Evolutionary conservation across 2,329 filamentous ascomycete genomes (phyloP), one percentile per base, ranked within the genome.

Genomic region (Ophiostoma perfectum): DNA sequence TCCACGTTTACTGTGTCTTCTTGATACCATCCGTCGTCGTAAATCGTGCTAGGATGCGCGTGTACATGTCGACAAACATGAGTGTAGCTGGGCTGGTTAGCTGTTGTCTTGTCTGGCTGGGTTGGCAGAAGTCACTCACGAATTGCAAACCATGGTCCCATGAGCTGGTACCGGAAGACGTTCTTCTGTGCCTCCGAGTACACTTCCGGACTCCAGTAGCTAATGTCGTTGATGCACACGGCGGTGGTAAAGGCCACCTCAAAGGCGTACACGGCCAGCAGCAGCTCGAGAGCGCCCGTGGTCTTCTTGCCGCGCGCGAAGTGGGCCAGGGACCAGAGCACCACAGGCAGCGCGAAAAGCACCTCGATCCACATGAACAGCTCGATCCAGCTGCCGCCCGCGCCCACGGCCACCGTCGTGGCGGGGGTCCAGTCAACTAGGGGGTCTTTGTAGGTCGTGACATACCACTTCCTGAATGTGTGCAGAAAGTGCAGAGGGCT

Each of bases 31-130:
- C 75, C 14, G 83, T 75, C 0, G 68, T 70, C 41, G 64, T 70
- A 64, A 78, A 71, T 8, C 84, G 81, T 6, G 72, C 75, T 8
- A 84, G 73, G 0, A 87, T 76, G n/a, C 85, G 79, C 47, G 74
- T 65, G 65, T 81, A 84, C 85, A 87, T 87, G 72, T 87, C 85
- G 36, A 80, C 72, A 9, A 80, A 82, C 75, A 87, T 78, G 1
- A 85, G 12, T 0, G 78, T 71, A 14, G 85, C 85, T 87, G 65
- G 27, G 27, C 7, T 4, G 16, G 18, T 64, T 42, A 64, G 63
- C 42, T 45, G 9, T 27, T 9, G 41, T 18, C 18, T 44, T 39
- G 63, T 47, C 4, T 63, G 27, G 9, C 42, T 41, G 16, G 9
- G 0, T 41, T 14, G 11, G 36, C 27, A 58, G 11, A 5, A 27